Evolutionary conservation across 192 early-diverging fungal species (phyloP), one percentile per base, ranked within the genome.

Genomic region (Pilaira anomala): DNA sequence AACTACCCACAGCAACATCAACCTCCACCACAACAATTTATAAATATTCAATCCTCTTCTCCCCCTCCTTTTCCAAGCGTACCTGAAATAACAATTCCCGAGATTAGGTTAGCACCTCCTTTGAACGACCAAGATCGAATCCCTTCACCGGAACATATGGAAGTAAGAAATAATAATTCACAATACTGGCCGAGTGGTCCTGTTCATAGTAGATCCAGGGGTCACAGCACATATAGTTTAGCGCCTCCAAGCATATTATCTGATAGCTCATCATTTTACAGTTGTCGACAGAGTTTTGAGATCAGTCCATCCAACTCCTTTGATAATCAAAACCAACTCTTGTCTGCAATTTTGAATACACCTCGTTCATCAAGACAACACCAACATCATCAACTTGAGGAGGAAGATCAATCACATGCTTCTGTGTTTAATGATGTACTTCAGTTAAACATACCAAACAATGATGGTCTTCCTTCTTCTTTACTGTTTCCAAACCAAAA

Each of bases 31-130:
- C 24, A 29, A 4, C 12, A 24, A 28, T 28, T 19, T 60, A 45
- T 44, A 13, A 40, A 46, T 48, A 28, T 25, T 24, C 22, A 44
- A 2, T 26, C 44, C 6, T 19, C 56, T 26, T 33, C 57, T 19
- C 42, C 42, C 12, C 29, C 59, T 48, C 42, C 42, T 46, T 42
- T 58, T 21, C 33, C 53, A 41, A 58, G 19, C 14, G 39, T 24
- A n/a, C 33, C 39, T 24, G 56, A 58, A 25, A 58, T 36, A 19
- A 42, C 25, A 12, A 51, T 63, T 39, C 62, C 62, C 30, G 62
- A 63, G 33, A 63, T 63, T 52, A n/a, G 62, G 39, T 44, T 63
- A 7, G 60, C 42, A 19, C 60, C 60, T 49, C 60, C 60, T 30
- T 28, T 49, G 9, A 58, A 58, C 22, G 33, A 42, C 12, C 36